Evolutionary conservation across 1,284 basidiomycete species (phyloP), one percentile per base, ranked within the genome.

Genomic region (Cutaneotrichosporon spelunceum): DNA sequence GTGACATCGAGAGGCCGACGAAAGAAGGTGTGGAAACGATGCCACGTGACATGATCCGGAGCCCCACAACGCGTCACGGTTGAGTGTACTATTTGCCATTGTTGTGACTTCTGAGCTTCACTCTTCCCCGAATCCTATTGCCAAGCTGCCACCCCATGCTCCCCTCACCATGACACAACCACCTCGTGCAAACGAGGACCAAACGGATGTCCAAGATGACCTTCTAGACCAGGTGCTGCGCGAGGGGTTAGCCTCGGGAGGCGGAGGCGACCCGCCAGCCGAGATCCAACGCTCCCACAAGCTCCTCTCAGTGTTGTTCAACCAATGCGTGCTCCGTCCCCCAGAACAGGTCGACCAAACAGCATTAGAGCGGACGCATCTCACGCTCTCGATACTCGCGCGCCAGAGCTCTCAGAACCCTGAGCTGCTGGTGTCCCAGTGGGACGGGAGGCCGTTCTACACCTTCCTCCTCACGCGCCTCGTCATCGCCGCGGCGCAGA

Each of bases 381-480:
- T 72, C 49, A 74, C 75, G 2, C 61, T 77, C 21, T 67, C 65
- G 3, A 72, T 78, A 29, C 63, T 78, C 11, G 26, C 63, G 16
- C 55, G 64, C 4, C 71, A 74, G 58, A 62, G 63, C 10, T 52
- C 48, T 0, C 24, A 67, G 9, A 66, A 62, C 21, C 72, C 75
- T 4, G 66, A 69, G 14, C 60, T 77, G 11, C 59, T 74, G 23
- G 44, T 59, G 9, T 62, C 14, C 47, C 50, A 10, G 30, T 33
- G 8, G 19, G 64, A 29, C 48, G 14, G 9, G 7, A 24, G 66
- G 2, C 75, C 73, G 0, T 64, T 78, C 24, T 79, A 72, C 61
- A 68, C 73, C 44, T 77, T 72, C 72, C 59, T 79, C 27, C 45
- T 78, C 7, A 73, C 76, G 0, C 62, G 75, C 14, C 53, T 78